phyloP scores from a whole-genome alignment of 805 yeast genomes.

The Starmerella stigmatis region DNA sequence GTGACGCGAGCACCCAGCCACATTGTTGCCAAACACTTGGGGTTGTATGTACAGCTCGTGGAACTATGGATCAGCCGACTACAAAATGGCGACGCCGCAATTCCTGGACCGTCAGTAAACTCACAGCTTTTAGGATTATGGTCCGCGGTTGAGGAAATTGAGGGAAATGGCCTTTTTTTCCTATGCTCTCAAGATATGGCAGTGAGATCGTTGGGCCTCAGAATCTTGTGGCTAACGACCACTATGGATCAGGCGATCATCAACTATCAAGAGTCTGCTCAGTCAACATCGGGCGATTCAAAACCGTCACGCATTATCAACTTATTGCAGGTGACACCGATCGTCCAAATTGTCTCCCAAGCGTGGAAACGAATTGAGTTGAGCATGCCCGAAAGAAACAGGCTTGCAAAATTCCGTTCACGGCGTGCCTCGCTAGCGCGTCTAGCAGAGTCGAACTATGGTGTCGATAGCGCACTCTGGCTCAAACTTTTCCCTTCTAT shows the following conservation, averaged over 20 bases:
- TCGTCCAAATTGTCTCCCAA: conserved; percentile 48
- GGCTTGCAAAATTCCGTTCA: conserved; percentile 53
- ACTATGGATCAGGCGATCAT: conserved; percentile 77
- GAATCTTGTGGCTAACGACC: conserved; percentile 66
- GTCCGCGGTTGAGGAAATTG: conserved; percentile 85
- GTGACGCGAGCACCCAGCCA: background rate
- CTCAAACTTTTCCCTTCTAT: conserved; percentile 73
- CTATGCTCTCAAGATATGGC: conserved; percentile 76
- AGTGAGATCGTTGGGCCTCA: conserved; percentile 63
- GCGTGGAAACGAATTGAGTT: conserved; percentile 40
- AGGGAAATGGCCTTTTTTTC: conserved; percentile 89
- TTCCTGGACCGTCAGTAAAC: conserved; percentile 13
- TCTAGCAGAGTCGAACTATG: conserved; percentile 83
- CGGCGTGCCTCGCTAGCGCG: conserved; percentile 56
- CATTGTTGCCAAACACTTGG: conserved; percentile 28
- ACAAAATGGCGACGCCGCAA: conserved; percentile 20
- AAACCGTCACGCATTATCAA: conserved; percentile 41
- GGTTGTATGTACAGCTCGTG: conserved; percentile 66
- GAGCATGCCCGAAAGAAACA: conserved; percentile 60
- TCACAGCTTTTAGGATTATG: conserved; percentile 38
- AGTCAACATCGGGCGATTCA: conserved; percentile 13
- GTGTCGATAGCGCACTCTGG: conserved; percentile 96
- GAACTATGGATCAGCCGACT: conserved; percentile 57
- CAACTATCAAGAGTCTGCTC: conserved; percentile 34
- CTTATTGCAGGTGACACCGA: conserved; percentile 60